A percentile compares a stretch with the other conserved stretches of the same genome.
These are phyloP conservation scores for Peronosclerospora sorghi DNA, from an alignment of 352 stramenopile species.

Conservation along the genomic window DNA sequence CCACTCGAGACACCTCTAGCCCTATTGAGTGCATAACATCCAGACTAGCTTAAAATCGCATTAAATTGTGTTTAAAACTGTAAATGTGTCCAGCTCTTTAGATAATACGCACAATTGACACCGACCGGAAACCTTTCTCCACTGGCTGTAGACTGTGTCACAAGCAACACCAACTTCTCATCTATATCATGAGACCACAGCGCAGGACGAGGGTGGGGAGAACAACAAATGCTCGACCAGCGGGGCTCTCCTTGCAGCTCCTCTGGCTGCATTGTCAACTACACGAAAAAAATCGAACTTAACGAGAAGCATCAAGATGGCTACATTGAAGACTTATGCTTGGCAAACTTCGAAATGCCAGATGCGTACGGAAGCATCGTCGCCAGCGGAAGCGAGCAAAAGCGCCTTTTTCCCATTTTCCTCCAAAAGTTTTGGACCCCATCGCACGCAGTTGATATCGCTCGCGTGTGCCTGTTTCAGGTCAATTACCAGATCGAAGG, in stretches of 20 bases:
- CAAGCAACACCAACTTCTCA: slow-evolving; percentile 47
- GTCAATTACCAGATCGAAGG: slow-evolving; percentile 60
- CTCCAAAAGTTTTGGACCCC: slow-evolving; percentile 32
- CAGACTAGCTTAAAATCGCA: not conserved
- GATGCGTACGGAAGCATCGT: slow-evolving; percentile 57
- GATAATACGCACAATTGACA: slow-evolving; percentile 59
- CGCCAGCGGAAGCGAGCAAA: slow-evolving; percentile 52
- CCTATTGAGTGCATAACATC: slow-evolving; percentile 23
- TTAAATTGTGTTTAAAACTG: no score
- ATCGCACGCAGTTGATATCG: slow-evolving; percentile 79
- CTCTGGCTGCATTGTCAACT: slow-evolving; percentile 17
- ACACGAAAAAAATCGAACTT: slow-evolving; percentile 1
- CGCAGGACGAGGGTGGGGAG: slow-evolving; percentile 10
- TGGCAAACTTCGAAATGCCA: slow-evolving; percentile 55
- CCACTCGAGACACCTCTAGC: slow-evolving; percentile 51
- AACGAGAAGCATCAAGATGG: slow-evolving; percentile 2
- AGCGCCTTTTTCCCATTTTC: slow-evolving; percentile 22
- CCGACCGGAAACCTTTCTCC: slow-evolving; percentile 71
- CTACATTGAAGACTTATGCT: slow-evolving; percentile 13
- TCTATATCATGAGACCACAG: slow-evolving; percentile 42
- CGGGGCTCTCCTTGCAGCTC: slow-evolving; percentile 54
- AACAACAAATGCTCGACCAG: slow-evolving; percentile 50
- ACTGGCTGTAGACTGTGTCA: slow-evolving; percentile 57
- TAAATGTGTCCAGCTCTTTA: not conserved
- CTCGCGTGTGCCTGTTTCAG: slow-evolving; percentile 50